phyloP scores from a whole-genome alignment of 2,329 filamentous ascomycete genomes.

The Helicocarpus griseus region DNA sequence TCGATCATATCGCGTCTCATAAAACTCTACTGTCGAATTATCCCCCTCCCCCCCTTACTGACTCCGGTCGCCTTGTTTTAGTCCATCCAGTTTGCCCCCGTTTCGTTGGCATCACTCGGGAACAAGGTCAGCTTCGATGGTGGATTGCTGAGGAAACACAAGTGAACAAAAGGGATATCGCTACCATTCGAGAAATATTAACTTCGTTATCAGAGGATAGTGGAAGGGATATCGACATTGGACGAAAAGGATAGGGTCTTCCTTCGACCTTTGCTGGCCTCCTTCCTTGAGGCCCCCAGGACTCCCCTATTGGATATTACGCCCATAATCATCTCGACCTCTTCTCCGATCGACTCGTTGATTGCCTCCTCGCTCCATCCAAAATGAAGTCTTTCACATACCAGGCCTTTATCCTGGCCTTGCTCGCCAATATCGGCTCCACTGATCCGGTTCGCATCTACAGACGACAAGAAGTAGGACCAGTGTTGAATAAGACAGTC shows the following conservation, averaged over 20 bases:
- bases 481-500: slow-evolving; percentile 9
- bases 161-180: neutral
- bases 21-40: neutral
- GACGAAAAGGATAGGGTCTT: neutral
- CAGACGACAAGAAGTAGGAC: neutral
- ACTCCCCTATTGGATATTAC: neutral
- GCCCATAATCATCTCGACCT: neutral
- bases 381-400: slow-evolving; percentile 22
- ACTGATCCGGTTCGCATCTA: slow-evolving; percentile 12
- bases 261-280: neutral
- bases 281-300: neutral
- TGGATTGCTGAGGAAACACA: neutral
- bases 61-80: neutral
- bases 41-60: neutral
- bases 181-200: neutral
- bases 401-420: slow-evolving; percentile 17
- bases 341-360: neutral
- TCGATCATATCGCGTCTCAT: neutral
- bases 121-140: neutral
- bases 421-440: slow-evolving; percentile 17
- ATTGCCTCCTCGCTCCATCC: neutral
- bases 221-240: neutral
- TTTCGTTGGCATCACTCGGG: neutral
- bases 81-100: neutral
- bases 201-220: too few relatives aligned